Conservation (phyloP, 495 filamentous ascomycete species). For the Tuber magnatum region DNA sequence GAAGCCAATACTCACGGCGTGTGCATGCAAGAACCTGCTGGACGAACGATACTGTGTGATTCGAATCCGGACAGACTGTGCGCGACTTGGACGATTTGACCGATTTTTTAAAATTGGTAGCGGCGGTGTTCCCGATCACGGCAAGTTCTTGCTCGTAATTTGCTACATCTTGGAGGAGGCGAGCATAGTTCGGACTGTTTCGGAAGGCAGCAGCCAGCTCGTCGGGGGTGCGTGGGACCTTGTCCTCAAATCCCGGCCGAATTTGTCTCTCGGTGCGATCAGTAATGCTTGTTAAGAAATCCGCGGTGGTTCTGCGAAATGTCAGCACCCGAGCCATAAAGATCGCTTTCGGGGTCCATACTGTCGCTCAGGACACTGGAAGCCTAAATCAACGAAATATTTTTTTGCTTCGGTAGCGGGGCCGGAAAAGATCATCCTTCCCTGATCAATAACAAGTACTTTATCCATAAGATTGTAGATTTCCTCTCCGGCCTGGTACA, state of each 20-base stretch:
- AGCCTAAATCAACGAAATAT: constrained; percentile 62
- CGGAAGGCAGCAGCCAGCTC: constrained; percentile 56
- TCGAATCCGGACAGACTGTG: constrained; percentile 12
- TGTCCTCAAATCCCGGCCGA: constrained; percentile 50
- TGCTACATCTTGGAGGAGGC: constrained; percentile 49
- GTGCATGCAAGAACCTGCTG: constrained; percentile 65
- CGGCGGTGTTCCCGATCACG: constrained; percentile 56
- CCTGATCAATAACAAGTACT: constrained; percentile 60
- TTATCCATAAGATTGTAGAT: constrained; percentile 75
- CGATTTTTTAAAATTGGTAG: constrained; percentile 59
- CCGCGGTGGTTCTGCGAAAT: constrained; percentile 55
- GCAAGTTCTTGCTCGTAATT: constrained; percentile 55
- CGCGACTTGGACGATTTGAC: constrained; percentile 60
- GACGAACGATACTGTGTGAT: constrained; percentile 62
- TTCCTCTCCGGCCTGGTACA: constrained; percentile 79
- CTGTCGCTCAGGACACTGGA: constrained; percentile 43
- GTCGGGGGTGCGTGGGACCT: constrained; percentile 59
- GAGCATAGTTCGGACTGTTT: constrained; percentile 39
- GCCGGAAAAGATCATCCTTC: constrained; percentile 60
- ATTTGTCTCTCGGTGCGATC: constrained; percentile 58
- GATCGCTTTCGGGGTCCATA: constrained; percentile 45
- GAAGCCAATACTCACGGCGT: constrained; percentile 64
- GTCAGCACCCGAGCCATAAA: constrained; percentile 29
- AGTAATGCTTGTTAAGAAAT: constrained; percentile 63
- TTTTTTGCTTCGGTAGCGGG: constrained; percentile 55